Evolutionary conservation across 78 protist genomes (phyloP), one percentile per base, ranked within the genome.

Genomic region (Guillardia theta): DNA sequence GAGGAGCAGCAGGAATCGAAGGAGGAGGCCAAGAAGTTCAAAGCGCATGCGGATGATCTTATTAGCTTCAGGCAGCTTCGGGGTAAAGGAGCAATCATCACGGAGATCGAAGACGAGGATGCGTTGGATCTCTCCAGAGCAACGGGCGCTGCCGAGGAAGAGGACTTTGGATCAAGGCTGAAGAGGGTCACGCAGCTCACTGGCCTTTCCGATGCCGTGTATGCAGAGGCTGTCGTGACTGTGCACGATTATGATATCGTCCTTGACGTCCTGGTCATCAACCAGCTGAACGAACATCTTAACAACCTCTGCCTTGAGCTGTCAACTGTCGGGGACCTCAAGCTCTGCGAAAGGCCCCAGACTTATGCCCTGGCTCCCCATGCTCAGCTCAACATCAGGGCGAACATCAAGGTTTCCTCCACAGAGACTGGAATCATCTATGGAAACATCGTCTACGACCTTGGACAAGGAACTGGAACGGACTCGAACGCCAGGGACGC

Each of bases 171-270:
- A 21, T 0, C 83, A 12, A 58, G 70, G 37, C 76, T 97, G 36
- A 92, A 93, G 78, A 78, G 96, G 70, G 97, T 98, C 30, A 44
- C 94, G 39, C 99, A 97, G 96, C 95, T 98, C 43, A 97, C 98
- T 19, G 95, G 95, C 54, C 95, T 96, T 80, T 93, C 97, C 15
- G 99, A 98, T 94, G 97, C 99, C 30, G 97, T 98, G 76, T 98
- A 98, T 46, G 99, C 98, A 18, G 99, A 98, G 96, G 99, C 99
- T 4, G 96, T 95, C 4, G 99, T 98, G 76, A 95, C 94, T 37
- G 99, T 98, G 45, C 98, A 98, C 96, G 97, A 96, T 94, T 98
- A 98, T 95, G 99, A 98, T 93, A 98, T 98, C 64, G 96, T 97
- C 45, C 97, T 98, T 0, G 95, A 94, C 44, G 94, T 96, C 80